Percentiles rank a stretch among this genome's conserved stretches.
Conservation (phyloP, 2,329 filamentous ascomycete genomes). For the Clonostachys rhizophaga region DNA sequence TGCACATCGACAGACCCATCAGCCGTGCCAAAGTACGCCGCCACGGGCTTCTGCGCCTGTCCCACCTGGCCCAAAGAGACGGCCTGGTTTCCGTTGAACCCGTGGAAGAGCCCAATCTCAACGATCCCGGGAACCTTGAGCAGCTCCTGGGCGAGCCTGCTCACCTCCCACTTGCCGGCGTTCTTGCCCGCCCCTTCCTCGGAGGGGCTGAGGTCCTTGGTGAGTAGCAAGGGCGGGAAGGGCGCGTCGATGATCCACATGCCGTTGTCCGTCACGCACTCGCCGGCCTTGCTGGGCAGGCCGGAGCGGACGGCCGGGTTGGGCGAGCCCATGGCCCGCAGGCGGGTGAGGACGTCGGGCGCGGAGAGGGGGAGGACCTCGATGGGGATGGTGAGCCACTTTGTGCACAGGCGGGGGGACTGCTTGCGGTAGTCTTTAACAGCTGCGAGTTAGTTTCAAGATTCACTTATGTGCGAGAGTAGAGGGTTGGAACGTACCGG, state of each 20-base stretch:
- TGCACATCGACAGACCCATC: constrained; percentile 62
- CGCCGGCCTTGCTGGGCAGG: constrained; percentile 72
- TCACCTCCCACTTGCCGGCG: constrained; percentile 72
- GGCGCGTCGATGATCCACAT: constrained; percentile 89
- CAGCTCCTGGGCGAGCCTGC: constrained; percentile 66
- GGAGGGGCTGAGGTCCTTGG: constrained; percentile 39
- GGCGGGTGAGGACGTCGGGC: constrained; percentile 67
- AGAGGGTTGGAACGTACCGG: constrained; percentile 50
- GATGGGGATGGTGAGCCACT: constrained; percentile 85
- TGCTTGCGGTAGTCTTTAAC: constrained; percentile 80
- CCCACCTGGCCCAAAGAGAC: constrained; percentile 44
- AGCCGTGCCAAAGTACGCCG: constrained; percentile 91
- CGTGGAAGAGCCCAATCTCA: constrained; percentile 88
- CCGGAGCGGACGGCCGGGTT: constrained; percentile 69
- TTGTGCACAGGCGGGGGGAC: constrained; percentile 66
- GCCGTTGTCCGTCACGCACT: constrained; percentile 57
- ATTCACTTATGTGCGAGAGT: neutral
- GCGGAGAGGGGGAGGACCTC: constrained; percentile 87
- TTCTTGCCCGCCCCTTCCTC: constrained; percentile 43
- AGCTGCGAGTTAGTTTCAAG: constrained; percentile 3
- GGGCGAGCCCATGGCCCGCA: constrained; percentile 68
- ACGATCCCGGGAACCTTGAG: constrained; percentile 82
- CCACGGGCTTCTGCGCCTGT: constrained; percentile 84
- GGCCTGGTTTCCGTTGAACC: constrained; percentile 69
- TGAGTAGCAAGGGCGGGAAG: constrained; percentile 69